Base-by-base conservation (phyloP, 768 basidiomycete species). In the Mrakia blollopis region DNA sequence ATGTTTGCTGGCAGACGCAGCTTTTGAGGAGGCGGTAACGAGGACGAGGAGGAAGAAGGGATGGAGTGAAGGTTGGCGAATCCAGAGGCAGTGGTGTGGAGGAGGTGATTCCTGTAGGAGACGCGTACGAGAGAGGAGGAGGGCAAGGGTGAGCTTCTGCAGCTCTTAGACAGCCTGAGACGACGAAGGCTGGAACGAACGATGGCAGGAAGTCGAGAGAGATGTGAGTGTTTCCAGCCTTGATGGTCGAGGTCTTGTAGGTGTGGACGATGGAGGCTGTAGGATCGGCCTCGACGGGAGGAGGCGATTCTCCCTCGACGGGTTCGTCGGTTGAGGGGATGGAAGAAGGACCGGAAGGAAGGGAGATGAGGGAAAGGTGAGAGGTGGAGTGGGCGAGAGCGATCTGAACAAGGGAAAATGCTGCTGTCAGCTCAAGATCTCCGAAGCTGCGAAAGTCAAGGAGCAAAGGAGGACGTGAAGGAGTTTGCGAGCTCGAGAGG, bases 311-410 rank as follows among this genome's bases (percentile, higher is more conserved):
- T 37, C 54, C 57, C 28, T 44, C 60, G 54, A 21, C 65, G 9
- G 25, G 30, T 23, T 75, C 74, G 65, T 30, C 50, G 62, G 63
- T 50, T 25, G 62, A 9, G 8, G 62, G 30, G 21, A 23, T 28
- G 18, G 67, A 16, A 25, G 69, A 50, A 9, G 41, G 39, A 10
- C 50, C 21, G n/a, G 75, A 47, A 1, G 70, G 70, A 0, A 72
- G 47, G n/a, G 61, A 44, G 35, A 77, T 39, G 47, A 76, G 75
- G 23, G 75, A 71, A 7, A 76, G 57, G n/a, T 57, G 35, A 10
- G 75, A 60, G 14, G 75, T 71, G 16, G 75, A 76, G 70, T 76
- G 75, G 44, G 75, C 75, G 13, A 76, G 70, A 54, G 75, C 75
- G 28, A 76, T 68, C 75, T 76, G 47, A 32, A 30, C 9, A 11